Evolutionary conservation across 495 filamentous ascomycete genomes (phyloP).

Genomic region (Baudoinia panamericana): DNA sequence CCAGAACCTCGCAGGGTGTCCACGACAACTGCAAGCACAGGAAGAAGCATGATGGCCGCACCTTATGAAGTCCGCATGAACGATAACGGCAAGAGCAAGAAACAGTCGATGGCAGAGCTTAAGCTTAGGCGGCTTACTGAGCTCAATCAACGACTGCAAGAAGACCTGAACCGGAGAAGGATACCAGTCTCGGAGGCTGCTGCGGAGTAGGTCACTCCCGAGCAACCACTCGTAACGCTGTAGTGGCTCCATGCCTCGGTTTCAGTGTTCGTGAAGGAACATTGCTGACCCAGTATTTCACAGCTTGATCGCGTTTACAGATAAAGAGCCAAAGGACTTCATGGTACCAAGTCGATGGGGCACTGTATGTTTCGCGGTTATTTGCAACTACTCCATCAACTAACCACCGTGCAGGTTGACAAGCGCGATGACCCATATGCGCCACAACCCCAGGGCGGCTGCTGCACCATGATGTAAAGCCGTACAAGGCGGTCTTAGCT

Average conservation of each 20-base stretch:
- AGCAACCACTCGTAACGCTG: not conserved
- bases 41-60: too few relatives aligned
- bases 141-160: constrained; percentile 82
- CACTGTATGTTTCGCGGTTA: constrained; percentile 58
- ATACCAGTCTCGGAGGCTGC: constrained; percentile 92
- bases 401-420: constrained; percentile 45
- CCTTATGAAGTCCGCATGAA: constrained; percentile 32
- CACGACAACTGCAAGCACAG: not conserved
- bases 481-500: not conserved
- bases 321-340: constrained; percentile 81
- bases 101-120: constrained; percentile 96
- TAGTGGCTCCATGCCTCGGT: not conserved
- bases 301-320: constrained; percentile 93
- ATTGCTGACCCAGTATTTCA: constrained; percentile 4
- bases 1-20: not conserved
- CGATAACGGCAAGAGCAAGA: constrained; percentile 70
- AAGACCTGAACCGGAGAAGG: constrained; percentile 86
- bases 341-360: constrained; percentile 99
- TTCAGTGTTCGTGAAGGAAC: constrained; percentile 5
- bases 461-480: constrained; percentile 82
- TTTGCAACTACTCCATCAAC: too few relatives aligned
- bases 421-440: constrained; percentile 94
- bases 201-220: constrained; percentile 55
- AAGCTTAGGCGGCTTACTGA: constrained; percentile 93
- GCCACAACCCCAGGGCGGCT: constrained; percentile 75